These are phyloP conservation scores for Poa pratensis DNA, from an alignment of 176 grass and related monocot genomes.

Conservation along the genomic window DNA sequence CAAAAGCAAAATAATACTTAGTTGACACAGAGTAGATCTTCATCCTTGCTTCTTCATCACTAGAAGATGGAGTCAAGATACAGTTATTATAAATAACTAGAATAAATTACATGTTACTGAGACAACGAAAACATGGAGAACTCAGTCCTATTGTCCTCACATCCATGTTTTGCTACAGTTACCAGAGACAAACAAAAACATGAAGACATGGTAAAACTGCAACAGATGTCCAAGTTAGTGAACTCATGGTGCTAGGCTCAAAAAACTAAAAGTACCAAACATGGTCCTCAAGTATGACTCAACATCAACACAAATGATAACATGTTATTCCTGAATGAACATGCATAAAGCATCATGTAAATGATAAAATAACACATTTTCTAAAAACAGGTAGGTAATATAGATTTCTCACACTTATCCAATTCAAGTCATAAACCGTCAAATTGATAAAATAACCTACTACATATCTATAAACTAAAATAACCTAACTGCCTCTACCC, in stretches of 20 bases:
- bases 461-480: background rate
- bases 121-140: background rate
- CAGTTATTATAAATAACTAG: background rate
- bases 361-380: background rate
- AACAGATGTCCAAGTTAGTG: background rate
- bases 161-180: background rate
- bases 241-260: background rate
- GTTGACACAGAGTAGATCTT: conserved; percentile 97
- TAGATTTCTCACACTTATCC: background rate
- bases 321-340: background rate
- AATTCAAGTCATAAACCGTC: background rate
- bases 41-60: conserved; percentile 78
- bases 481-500: background rate
- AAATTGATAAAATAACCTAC: background rate
- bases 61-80: conserved; percentile 41
- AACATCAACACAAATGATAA: background rate
- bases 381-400: background rate
- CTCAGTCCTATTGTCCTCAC: background rate
- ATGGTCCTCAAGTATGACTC: background rate
- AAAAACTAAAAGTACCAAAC: background rate
- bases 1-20: conserved; percentile 91
- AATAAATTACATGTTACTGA: background rate
- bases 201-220: background rate
- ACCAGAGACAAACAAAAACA: background rate
- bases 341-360: conserved; percentile 11